phyloP scores from a whole-genome alignment of 2,329 filamentous ascomycete species.

The Paecilomyces dactylethromorphus region DNA sequence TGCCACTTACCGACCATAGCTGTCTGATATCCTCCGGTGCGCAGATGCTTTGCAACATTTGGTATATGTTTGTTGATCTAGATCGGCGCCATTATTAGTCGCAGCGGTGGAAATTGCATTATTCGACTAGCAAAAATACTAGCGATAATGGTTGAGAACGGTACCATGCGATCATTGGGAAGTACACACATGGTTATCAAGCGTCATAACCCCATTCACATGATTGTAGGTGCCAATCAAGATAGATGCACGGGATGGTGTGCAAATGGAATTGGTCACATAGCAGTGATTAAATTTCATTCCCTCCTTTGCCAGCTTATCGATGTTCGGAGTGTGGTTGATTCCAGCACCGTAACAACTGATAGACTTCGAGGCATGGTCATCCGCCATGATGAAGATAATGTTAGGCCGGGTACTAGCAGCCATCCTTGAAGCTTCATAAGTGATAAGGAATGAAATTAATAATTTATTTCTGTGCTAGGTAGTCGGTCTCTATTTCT shows the following conservation, averaged over 20 bases:
- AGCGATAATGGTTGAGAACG: too few species aligned
- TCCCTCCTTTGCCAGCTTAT: constrained; percentile 44
- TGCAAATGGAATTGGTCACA: constrained; percentile 50
- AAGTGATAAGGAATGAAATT: too few species aligned
- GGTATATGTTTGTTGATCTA: constrained; percentile 46
- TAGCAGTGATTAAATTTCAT: constrained; percentile 50
- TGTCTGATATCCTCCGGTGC: constrained; percentile 42
- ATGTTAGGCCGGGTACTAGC: constrained; percentile 19
- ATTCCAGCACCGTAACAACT: constrained; percentile 46
- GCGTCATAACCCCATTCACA: constrained; percentile 47
- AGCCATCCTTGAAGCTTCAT: too few species aligned
- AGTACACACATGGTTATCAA: constrained; percentile 22
- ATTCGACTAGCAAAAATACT: too few species aligned
- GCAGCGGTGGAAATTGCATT: too few species aligned
- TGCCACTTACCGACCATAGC: constrained; percentile 53
- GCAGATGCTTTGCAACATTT: constrained; percentile 47
- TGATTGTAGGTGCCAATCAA: constrained; percentile 48
- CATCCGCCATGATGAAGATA: constrained; percentile 51
- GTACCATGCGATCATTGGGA: too few species aligned
- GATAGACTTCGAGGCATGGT: constrained; percentile 48
- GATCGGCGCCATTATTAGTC: neutral
- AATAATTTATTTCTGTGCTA: too few species aligned
- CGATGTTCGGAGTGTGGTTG: constrained; percentile 47
- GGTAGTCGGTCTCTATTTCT: too few species aligned
- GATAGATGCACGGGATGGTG: constrained; percentile 46